Percentiles rank a stretch among this genome's conserved stretches.
Conservation (phyloP, 768 basidiomycete genomes). For the Pilatotrama ljubarskyi region DNA sequence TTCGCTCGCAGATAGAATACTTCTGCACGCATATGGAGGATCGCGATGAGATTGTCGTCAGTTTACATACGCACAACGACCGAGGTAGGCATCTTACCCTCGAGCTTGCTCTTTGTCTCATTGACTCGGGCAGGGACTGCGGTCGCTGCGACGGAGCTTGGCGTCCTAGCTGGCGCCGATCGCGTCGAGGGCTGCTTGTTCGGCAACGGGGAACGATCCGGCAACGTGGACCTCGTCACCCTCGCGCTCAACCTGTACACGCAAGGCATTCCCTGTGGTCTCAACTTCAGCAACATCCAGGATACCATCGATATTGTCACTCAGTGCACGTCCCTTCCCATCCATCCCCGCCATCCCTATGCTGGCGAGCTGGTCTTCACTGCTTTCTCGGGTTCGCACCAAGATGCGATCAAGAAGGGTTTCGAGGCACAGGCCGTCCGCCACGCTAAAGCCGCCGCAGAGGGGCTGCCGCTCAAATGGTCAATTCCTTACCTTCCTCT, state of each 20-base stretch:
- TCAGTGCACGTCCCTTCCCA: conserved; percentile 93
- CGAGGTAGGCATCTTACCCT: conserved; percentile 54
- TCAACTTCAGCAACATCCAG: conserved; percentile 93
- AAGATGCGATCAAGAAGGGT: conserved; percentile 99
- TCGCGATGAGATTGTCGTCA: conserved; percentile 87
- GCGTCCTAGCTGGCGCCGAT: conserved; percentile 91
- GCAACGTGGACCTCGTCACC: conserved; percentile 97
- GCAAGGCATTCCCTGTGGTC: conserved; percentile 84
- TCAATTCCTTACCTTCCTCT: conserved; percentile 95
- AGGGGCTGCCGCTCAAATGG: conserved; percentile 71
- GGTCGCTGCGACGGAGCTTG: conserved; percentile 93
- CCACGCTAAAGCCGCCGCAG: conserved; percentile 58
- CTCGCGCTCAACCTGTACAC: conserved; percentile 95
- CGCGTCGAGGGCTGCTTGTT: conserved; percentile 97
- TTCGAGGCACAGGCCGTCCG: conserved; percentile 79
- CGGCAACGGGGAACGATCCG: conserved; percentile 99
- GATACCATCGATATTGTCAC: conserved; percentile 89
- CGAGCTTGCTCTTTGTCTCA: not conserved
- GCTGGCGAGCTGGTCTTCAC: conserved; percentile 98
- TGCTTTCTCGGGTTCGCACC: conserved; percentile 97
- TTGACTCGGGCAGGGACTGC: conserved; percentile 28
- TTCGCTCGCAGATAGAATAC: conserved; percentile 73
- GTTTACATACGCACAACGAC: conserved; percentile 97
- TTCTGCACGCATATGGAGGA: conserved; percentile 89
- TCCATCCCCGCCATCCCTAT: conserved; percentile 96